Conservation (phyloP, 163 green algal species). For the Volvox carteri region DNA sequence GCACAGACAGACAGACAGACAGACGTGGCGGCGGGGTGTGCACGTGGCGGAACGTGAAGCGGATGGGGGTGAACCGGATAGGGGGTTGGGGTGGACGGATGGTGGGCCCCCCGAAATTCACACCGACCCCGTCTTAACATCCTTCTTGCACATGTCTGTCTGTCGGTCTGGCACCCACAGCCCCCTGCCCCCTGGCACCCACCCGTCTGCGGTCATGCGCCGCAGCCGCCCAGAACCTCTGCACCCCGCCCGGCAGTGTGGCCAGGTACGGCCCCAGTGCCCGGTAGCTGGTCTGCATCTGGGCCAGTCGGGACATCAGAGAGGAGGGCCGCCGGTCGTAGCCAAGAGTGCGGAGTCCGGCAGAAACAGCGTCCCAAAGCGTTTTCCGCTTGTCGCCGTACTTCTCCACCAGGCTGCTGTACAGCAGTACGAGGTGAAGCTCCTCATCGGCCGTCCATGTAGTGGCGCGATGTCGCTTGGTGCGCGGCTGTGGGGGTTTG, state of each 20-base stretch:
- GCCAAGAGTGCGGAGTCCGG: not conserved
- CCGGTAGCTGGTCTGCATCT: slow-evolving; percentile 2
- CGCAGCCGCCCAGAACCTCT: slow-evolving; percentile 26
- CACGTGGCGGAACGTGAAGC: too few relatives aligned
- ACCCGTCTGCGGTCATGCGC: slow-evolving; percentile 32
- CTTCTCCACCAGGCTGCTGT: slow-evolving; percentile 11
- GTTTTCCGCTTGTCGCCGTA: not conserved
- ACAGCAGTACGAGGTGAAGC: slow-evolving; percentile 20
- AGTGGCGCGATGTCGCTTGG: not conserved
- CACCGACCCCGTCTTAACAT: too few relatives aligned
- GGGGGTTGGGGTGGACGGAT: too few relatives aligned
- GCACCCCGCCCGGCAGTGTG: slow-evolving; percentile 1
- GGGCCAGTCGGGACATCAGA: not conserved
- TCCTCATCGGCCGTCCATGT: slow-evolving; percentile 45
- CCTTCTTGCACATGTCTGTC: too few relatives aligned
- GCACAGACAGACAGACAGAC: too few relatives aligned
- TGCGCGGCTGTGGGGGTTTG: not conserved
- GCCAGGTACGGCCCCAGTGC: slow-evolving; percentile 6
- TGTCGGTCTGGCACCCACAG: too few relatives aligned
- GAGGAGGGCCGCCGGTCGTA: slow-evolving; percentile 20
- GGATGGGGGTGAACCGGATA: too few relatives aligned
- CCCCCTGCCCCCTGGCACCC: too few relatives aligned
- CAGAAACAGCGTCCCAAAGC: slow-evolving; percentile 9
- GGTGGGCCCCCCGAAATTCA: too few relatives aligned
- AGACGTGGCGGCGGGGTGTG: too few relatives aligned